Percentiles rank a stretch among this genome's conserved stretches.
phyloP scores from a whole-genome alignment of 805 yeast genomes.

The Myxozyma nipponensis region DNA sequence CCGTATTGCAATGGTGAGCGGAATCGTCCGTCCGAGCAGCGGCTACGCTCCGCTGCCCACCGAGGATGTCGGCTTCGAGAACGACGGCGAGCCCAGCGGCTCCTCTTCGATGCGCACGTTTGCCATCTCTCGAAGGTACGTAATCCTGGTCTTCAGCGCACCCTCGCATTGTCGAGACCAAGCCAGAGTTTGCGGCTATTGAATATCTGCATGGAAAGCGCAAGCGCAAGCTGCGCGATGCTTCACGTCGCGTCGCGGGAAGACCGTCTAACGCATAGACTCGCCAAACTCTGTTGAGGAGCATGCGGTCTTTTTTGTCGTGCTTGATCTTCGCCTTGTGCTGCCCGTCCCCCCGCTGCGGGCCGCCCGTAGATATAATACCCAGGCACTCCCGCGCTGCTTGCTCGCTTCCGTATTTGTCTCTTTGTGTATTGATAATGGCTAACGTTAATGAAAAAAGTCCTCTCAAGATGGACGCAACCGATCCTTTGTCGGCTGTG shows the following conservation, averaged over 20 bases:
- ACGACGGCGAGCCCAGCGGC: constrained; percentile 11
- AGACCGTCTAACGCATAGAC: neutral
- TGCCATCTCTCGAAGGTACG: constrained; percentile 10
- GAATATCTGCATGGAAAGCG: neutral
- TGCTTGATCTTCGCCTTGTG: neutral
- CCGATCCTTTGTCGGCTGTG: constrained; percentile 10
- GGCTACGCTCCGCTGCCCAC: constrained; percentile 20
- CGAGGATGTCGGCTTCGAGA: no score
- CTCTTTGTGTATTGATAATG: constrained; percentile 1
- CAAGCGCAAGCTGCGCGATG: neutral
- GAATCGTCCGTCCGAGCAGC: constrained; percentile 22
- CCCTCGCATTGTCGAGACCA: neutral
- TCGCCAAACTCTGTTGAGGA: neutral
- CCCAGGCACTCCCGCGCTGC: neutral
- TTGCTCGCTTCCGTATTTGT: neutral
- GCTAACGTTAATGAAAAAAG: constrained; percentile 19
- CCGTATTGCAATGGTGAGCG: no score
- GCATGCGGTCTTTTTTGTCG: no score
- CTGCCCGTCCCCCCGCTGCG: neutral
- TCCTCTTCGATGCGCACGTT: constrained; percentile 17
- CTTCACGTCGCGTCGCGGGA: neutral
- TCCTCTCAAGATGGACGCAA: constrained; percentile 1
- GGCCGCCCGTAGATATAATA: neutral
- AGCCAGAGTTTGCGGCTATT: neutral
- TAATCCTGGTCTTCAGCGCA: neutral